A percentile compares a stretch with the other conserved stretches of the same genome.
These are phyloP conservation scores for Besnoitia besnoiti DNA, from an alignment of 169 alveolate species.

Conservation along the genomic window DNA sequence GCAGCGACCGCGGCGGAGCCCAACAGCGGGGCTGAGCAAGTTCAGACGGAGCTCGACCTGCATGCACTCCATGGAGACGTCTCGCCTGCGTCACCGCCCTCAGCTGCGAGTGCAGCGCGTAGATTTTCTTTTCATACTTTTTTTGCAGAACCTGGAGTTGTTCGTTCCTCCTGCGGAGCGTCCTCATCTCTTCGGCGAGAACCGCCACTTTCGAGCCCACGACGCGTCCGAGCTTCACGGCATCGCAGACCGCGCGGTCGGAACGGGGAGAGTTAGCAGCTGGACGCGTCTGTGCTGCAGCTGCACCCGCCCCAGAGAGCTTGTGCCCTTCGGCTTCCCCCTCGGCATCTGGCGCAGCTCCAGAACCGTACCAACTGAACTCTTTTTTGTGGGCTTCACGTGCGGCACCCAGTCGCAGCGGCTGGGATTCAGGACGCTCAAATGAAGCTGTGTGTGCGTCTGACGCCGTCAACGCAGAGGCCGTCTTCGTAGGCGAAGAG, in stretches of 20 bases:
- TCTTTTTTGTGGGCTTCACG: no score
- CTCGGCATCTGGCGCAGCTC: no score
- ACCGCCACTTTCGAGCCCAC: not conserved
- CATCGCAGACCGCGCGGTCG: not conserved
- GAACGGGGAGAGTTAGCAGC: not conserved
- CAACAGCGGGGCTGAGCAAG: not conserved
- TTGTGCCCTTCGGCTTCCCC: no score
- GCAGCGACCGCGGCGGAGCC: not conserved
- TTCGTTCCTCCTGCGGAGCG: conserved; percentile 3
- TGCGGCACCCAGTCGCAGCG: no score
- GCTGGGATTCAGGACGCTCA: no score
- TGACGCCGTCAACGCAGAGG: no score
- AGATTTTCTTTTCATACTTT: not conserved
- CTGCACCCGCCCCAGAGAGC: no score
- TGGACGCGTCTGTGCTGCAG: no score
- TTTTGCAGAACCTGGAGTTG: not conserved
- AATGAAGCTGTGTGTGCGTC: no score
- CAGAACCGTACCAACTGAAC: no score
- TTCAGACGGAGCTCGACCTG: not conserved
- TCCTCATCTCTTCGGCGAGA: not conserved
- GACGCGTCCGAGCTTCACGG: not conserved
- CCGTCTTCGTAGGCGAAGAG: no score
- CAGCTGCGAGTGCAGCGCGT: not conserved
- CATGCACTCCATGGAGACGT: not conserved
- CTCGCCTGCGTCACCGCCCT: conserved; percentile 1